Evolutionary conservation across 2,329 filamentous ascomycete species (phyloP).

Genomic region (Fusarium incarnatum): DNA sequence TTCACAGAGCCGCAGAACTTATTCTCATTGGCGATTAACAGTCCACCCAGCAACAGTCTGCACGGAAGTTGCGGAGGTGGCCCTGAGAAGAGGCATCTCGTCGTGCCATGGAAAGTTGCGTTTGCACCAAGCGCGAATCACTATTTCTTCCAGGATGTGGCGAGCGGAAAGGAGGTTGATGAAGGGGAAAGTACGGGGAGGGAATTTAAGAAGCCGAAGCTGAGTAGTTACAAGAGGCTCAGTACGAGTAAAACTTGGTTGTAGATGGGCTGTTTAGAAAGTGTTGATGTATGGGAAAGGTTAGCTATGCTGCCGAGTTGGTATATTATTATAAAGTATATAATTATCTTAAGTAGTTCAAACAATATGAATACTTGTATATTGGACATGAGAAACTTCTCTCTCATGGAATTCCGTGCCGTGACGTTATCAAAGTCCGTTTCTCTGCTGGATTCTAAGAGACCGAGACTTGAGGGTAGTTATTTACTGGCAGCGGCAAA

Average conservation of each 20-base stretch:
- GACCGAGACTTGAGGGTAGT: neutral
- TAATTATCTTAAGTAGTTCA: neutral
- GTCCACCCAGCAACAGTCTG: constrained; percentile 53
- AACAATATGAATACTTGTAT: neutral
- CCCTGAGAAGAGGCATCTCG: constrained; percentile 51
- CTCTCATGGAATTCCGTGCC: neutral
- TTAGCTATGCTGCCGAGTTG: neutral
- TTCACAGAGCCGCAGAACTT: constrained; percentile 83
- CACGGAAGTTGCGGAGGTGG: constrained; percentile 55
- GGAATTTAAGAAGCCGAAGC: constrained; percentile 26
- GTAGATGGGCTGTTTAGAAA: constrained; percentile 12
- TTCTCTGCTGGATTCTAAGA: neutral
- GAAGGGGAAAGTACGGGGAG: constrained; percentile 52
- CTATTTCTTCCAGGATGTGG: constrained; percentile 58
- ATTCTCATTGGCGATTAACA: constrained; percentile 77
- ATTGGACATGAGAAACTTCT: neutral
- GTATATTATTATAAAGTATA: neutral
- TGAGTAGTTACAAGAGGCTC: constrained; percentile 47
- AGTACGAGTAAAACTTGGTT: constrained; percentile 46
- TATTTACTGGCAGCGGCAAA: neutral
- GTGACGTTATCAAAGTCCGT: neutral
- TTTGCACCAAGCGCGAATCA: constrained; percentile 55
- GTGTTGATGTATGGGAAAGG: constrained; percentile 3
- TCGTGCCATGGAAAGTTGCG: constrained; percentile 57
- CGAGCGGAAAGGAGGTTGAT: constrained; percentile 45